These are phyloP conservation scores for Schizopora paradoxa DNA, from an alignment of 1,284 basidiomycete species.

Conservation along the genomic window DNA sequence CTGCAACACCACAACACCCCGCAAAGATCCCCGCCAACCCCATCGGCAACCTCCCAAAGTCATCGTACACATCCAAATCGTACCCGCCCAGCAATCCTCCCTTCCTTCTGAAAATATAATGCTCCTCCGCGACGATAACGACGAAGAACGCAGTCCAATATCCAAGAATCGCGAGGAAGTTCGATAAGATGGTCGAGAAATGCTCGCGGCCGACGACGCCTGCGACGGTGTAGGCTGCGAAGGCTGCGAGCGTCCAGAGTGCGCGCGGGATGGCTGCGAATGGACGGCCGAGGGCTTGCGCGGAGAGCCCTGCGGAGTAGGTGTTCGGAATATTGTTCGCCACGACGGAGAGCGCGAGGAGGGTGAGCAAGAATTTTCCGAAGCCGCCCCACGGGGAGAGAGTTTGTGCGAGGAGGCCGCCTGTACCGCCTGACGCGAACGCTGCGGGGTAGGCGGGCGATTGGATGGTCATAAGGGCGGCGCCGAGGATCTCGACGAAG, in stretches of 20 bases:
- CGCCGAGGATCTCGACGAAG: conserved; percentile 53
- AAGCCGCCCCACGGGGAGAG: conserved; percentile 44
- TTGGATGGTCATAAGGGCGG: conserved; percentile 52
- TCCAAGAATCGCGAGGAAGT: conserved; percentile 50
- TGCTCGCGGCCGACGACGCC: conserved; percentile 58
- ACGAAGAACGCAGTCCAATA: conserved; percentile 64
- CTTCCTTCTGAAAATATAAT: conserved; percentile 47
- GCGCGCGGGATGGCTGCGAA: conserved; percentile 56
- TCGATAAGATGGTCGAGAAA: conserved; percentile 53
- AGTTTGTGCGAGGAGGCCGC: conserved; percentile 40
- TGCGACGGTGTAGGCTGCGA: conserved; percentile 50
- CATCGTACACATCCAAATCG: conserved; percentile 52
- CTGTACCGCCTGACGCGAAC: conserved; percentile 44
- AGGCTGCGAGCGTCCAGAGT: conserved; percentile 51
- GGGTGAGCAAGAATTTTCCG: conserved; percentile 54
- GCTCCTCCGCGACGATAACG: conserved; percentile 53
- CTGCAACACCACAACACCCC: conserved; percentile 40
- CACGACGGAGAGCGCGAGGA: conserved; percentile 52
- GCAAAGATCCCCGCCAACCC: conserved; percentile 51
- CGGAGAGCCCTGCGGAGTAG: conserved; percentile 51
- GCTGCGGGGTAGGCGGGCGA: conserved; percentile 44
- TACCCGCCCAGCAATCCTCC: conserved; percentile 44
- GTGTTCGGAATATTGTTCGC: conserved; percentile 59
- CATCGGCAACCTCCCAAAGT: conserved; percentile 44
- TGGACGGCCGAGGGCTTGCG: conserved; percentile 49